These are phyloP conservation scores for Neoascochyta sp. DNA, from an alignment of 2,329 filamentous ascomycete genomes.

Conservation along the genomic window DNA sequence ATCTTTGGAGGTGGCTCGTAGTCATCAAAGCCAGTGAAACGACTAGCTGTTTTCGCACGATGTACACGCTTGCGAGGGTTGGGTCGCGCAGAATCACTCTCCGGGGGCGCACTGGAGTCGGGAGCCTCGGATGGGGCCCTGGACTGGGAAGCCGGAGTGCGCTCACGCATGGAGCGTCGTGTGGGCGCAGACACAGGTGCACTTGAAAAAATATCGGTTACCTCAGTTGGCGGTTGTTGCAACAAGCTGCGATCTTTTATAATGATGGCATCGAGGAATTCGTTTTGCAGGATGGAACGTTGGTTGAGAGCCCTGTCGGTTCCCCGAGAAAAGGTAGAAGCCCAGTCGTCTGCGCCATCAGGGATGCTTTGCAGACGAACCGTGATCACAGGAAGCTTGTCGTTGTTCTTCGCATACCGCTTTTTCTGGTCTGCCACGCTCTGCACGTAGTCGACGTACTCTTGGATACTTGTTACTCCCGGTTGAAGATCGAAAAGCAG, in stretches of 20 bases:
- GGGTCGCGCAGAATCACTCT: conserved; percentile 20
- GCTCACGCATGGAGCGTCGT: conserved; percentile 13
- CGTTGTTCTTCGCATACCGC: conserved; percentile 59
- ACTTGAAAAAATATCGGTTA: conserved; percentile 15
- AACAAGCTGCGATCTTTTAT: conserved; percentile 71
- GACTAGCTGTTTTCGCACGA: conserved; percentile 40
- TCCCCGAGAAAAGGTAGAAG: conserved; percentile 61
- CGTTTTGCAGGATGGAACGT: conserved; percentile 79
- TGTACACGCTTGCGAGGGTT: conserved; percentile 31
- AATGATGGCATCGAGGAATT: conserved; percentile 87
- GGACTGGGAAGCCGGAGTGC: conserved; percentile 15
- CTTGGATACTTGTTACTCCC: conserved; percentile 64
- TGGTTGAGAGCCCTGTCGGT: conserved; percentile 73
- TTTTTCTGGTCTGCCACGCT: conserved; percentile 71
- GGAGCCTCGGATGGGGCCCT: conserved; percentile 16
- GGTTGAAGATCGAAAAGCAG: conserved; percentile 61
- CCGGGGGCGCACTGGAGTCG: conserved; percentile 11
- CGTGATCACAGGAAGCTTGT: conserved; percentile 70
- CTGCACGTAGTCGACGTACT: conserved; percentile 75
- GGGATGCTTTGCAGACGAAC: conserved; percentile 60
- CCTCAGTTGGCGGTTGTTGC: conserved; percentile 59
- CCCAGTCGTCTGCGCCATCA: conserved; percentile 59
- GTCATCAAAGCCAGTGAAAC: conserved; percentile 73
- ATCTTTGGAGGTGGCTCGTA: conserved; percentile 38
- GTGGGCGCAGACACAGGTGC: conserved; percentile 10